phyloP scores from a whole-genome alignment of 805 yeast genomes.

The Pichia cephalocereana region DNA sequence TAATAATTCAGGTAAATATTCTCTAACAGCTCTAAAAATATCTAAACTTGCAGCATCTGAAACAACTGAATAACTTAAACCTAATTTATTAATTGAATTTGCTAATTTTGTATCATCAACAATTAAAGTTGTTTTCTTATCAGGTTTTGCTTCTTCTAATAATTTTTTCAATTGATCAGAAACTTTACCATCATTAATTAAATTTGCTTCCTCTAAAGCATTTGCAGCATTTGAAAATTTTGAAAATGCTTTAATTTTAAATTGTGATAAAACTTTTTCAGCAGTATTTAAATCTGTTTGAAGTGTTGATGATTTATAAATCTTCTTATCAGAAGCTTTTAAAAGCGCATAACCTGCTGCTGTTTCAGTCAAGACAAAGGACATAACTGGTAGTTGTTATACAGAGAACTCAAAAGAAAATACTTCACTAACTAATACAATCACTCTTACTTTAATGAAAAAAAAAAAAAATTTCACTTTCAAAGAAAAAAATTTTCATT shows the following conservation, averaged over 20 bases:
- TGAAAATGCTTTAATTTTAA: conserved; percentile 92
- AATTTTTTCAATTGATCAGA: conserved; percentile 72
- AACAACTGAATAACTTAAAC: conserved; percentile 76
- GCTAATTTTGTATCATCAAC: conserved; percentile 95
- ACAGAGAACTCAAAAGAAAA: too few relatives aligned
- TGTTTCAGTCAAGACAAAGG: conserved; percentile 91
- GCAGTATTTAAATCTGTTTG: conserved; percentile 71
- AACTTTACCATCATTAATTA: conserved; percentile 90
- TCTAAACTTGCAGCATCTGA: conserved; percentile 94
- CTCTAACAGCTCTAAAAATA: conserved; percentile 90
- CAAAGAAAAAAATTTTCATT: too few relatives aligned
- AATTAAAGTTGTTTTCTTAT: conserved; percentile 77
- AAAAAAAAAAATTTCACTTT: too few relatives aligned
- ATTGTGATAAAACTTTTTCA: conserved; percentile 79
- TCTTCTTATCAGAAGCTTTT: conserved; percentile 96
- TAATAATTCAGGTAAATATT: conserved; percentile 83
- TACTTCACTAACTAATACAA: too few relatives aligned
- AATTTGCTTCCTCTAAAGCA: conserved; percentile 91
- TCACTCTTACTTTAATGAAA: too few relatives aligned
- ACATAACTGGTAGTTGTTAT: too few relatives aligned
- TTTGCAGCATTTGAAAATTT: conserved; percentile 91
- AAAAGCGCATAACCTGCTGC: conserved; percentile 98
- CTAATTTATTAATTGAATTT: conserved; percentile 91
- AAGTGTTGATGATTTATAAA: conserved; percentile 73
- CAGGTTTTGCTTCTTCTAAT: conserved; percentile 65